These are phyloP conservation scores for Barbarea vulgaris DNA, from an alignment of 345 rosid species.

Conservation along the genomic window DNA sequence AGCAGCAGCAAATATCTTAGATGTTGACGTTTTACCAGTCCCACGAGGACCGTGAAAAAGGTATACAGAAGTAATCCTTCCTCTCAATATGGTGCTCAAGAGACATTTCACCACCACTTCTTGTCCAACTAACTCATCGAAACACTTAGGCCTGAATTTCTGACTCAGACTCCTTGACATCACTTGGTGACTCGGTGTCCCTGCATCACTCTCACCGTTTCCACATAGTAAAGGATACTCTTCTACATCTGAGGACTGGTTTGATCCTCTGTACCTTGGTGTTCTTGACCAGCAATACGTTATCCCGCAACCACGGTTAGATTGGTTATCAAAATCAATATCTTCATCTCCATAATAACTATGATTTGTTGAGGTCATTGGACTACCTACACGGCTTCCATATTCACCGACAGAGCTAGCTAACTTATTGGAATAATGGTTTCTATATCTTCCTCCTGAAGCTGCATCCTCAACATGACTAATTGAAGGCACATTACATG, in stretches of 20 bases:
- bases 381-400: slow-evolving; percentile 59
- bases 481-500: slow-evolving; percentile 37
- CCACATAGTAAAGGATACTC: slow-evolving; percentile 64
- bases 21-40: slow-evolving; percentile 87
- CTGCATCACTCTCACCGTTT: slow-evolving; percentile 35
- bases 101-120: slow-evolving; percentile 75
- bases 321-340: slow-evolving; percentile 43
- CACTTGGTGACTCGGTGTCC: slow-evolving; percentile 44
- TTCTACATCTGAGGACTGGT: slow-evolving; percentile 65
- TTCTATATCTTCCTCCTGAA: slow-evolving; percentile 43
- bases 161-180: slow-evolving; percentile 69
- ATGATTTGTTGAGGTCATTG: slow-evolving; percentile 52
- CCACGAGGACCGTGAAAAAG: slow-evolving; percentile 96
- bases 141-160: slow-evolving; percentile 76
- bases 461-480: slow-evolving; percentile 53
- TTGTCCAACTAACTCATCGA: slow-evolving; percentile 88
- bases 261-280: slow-evolving; percentile 66
- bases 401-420: slow-evolving; percentile 54
- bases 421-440: slow-evolving; percentile 22
- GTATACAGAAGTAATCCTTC: slow-evolving; percentile 71
- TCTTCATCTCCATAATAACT: slow-evolving; percentile 62
- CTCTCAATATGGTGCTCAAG: slow-evolving; percentile 70
- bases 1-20: slow-evolving; percentile 90
- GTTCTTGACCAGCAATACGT: slow-evolving; percentile 90
- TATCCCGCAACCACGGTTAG: slow-evolving; percentile 64